These are phyloP conservation scores for Nannochloropsis gaditana DNA, from an alignment of 108 stramenopile species.

Conservation along the genomic window DNA sequence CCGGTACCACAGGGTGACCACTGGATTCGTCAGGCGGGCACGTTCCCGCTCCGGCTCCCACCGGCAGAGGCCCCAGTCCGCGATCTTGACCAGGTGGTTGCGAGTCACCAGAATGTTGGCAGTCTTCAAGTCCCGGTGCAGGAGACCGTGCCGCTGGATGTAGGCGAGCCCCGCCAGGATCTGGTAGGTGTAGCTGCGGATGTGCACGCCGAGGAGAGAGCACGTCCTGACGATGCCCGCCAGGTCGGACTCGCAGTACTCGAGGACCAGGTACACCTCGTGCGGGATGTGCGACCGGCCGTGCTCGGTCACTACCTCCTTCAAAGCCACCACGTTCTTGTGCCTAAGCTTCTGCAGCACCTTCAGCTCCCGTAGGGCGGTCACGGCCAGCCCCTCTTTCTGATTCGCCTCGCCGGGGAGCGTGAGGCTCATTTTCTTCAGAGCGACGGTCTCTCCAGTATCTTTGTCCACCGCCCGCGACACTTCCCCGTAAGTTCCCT, in stretches of 20 bases:
- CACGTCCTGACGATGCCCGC: not conserved
- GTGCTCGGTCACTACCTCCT: not conserved
- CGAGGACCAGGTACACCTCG: not conserved
- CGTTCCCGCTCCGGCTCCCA: not conserved
- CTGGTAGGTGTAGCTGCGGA: constrained; percentile 43
- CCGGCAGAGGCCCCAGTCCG: constrained; percentile 48
- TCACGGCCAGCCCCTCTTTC: not conserved
- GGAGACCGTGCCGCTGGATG: constrained; percentile 74
- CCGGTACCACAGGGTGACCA: constrained; percentile 57
- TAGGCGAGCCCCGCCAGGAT: constrained; percentile 71
- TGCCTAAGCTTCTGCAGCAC: constrained; percentile 2
- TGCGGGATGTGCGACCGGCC: not conserved
- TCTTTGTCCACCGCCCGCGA: not conserved
- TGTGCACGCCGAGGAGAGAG: constrained; percentile 13
- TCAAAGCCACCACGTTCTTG: constrained; percentile 2
- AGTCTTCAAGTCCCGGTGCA: constrained; percentile 81
- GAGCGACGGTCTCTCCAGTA: not conserved
- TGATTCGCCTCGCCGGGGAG: not conserved
- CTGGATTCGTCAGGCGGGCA: constrained; percentile 32
- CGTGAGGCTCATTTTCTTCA: not conserved
- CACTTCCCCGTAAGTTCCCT: not conserved
- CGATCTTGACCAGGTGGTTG: constrained; percentile 51
- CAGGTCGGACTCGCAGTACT: constrained; percentile 9
- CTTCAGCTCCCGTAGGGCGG: not conserved
- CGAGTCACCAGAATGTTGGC: constrained; percentile 50